Evolutionary conservation across 2,329 filamentous ascomycete species (phyloP).

Genomic region (Fusarium sp.): DNA sequence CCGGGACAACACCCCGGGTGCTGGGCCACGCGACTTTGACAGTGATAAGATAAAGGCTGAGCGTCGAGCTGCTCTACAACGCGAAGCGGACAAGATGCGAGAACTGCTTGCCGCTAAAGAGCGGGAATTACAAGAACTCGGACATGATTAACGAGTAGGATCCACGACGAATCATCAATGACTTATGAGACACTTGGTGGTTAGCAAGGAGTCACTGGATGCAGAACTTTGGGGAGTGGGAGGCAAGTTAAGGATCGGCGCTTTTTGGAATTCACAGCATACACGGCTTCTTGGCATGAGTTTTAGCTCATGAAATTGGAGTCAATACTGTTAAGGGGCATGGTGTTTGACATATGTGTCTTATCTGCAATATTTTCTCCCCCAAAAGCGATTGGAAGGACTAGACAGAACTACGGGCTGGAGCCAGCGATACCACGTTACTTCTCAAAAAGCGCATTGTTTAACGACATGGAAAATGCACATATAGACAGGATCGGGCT

Average conservation of each 20-base stretch:
- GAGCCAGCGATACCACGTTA: slow-evolving; percentile 20
- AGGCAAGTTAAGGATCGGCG: slow-evolving; percentile 37
- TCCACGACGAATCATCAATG: slow-evolving; percentile 39
- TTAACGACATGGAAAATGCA: slow-evolving; percentile 25
- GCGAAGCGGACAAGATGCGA: slow-evolving; percentile 82
- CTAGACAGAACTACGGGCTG: slow-evolving; percentile 30
- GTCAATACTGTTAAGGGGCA: slow-evolving; percentile 26
- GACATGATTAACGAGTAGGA: slow-evolving; percentile 45
- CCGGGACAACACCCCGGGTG: slow-evolving; percentile 48
- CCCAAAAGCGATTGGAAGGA: slow-evolving; percentile 26
- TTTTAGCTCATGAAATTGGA: slow-evolving; percentile 23
- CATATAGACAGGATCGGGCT: slow-evolving; percentile 40
- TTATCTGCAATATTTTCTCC: slow-evolving; percentile 29
- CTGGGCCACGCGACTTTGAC: slow-evolving; percentile 53
- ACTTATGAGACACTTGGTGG: slow-evolving; percentile 45
- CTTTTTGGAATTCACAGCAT: slow-evolving; percentile 47
- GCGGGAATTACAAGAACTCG: slow-evolving; percentile 69
- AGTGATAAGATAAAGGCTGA: slow-evolving; percentile 70
- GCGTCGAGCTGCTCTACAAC: slow-evolving; percentile 73
- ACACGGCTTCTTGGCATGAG: slow-evolving; percentile 14
- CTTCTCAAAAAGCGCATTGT: slow-evolving; percentile 23
- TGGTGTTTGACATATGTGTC: slow-evolving; percentile 24
- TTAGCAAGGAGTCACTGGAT: slow-evolving; percentile 45
- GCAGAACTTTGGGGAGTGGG: slow-evolving; percentile 29
- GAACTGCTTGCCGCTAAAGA: slow-evolving; percentile 80